Conservation (phyloP, 805 yeast species). For the Nakazawaea peltata region DNA sequence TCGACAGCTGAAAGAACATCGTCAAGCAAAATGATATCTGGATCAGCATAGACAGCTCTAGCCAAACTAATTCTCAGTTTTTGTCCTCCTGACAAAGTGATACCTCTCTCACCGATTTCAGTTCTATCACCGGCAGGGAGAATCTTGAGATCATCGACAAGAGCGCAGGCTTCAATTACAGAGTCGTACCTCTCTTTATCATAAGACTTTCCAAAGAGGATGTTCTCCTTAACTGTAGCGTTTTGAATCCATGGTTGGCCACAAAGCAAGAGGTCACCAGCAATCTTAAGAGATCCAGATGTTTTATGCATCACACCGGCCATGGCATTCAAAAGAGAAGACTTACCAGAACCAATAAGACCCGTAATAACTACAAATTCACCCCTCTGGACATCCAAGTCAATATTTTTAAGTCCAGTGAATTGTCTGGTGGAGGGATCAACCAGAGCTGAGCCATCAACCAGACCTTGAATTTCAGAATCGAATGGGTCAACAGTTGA, state of each 20-base stretch:
- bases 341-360: conserved; percentile 71
- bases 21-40: conserved; percentile 63
- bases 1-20: conserved; percentile 84
- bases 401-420: conserved; percentile 35
- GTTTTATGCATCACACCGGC: conserved; percentile 58
- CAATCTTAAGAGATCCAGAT: conserved; percentile 41
- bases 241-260: conserved; percentile 76
- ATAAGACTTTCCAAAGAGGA: conserved; percentile 54
- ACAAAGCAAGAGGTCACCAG: conserved; percentile 44
- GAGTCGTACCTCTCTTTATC: conserved; percentile 40
- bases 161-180: conserved; percentile 57
- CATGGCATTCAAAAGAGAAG: conserved; percentile 62
- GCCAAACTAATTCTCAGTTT: conserved; percentile 78
- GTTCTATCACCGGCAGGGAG: conserved; percentile 73
- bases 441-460: no score
- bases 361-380: conserved; percentile 67
- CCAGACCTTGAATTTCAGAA: no score
- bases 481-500: no score
- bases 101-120: conserved; percentile 81
- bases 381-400: conserved; percentile 40
- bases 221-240: conserved; percentile 69
- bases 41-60: conserved; percentile 65
- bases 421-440: no score
- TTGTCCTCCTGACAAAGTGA: conserved; percentile 82
- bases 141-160: conserved; percentile 55